phyloP scores from a whole-genome alignment of 2,329 filamentous ascomycete species.

The Penicillium sp. region DNA sequence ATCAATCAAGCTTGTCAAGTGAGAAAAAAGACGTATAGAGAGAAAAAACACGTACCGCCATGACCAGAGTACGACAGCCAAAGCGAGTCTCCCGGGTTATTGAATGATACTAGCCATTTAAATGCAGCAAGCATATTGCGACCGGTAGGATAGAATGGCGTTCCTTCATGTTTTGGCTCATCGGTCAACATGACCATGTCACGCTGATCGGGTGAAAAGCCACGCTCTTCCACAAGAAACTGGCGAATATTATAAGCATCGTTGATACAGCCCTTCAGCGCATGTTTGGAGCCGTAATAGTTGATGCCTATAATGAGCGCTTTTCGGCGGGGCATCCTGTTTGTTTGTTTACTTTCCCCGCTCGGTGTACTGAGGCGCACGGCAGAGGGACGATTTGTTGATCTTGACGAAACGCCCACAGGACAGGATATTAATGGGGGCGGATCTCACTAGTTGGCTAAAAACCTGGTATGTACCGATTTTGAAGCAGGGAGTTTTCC shows the following conservation, averaged over 20 bases:
- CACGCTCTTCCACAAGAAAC: constrained; percentile 40
- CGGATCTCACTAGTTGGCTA: background rate
- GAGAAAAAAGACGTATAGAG: background rate
- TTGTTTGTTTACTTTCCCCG: background rate
- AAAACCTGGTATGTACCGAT: background rate
- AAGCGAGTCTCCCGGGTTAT: constrained; percentile 48
- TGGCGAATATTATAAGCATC: constrained; percentile 49
- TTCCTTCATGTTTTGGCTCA: constrained; percentile 24
- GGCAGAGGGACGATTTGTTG: background rate
- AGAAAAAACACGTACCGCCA: constrained; percentile 51
- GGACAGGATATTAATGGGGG: background rate
- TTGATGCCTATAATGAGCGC: constrained; percentile 54
- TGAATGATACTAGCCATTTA: constrained; percentile 51
- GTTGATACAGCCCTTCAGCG: constrained; percentile 47
- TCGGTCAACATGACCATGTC: constrained; percentile 47
- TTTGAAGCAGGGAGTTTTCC: background rate
- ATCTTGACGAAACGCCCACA: background rate
- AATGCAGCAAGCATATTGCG: constrained; percentile 52
- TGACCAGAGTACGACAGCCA: constrained; percentile 60
- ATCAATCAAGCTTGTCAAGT: background rate
- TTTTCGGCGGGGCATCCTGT: constrained; percentile 29
- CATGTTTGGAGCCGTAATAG: constrained; percentile 43
- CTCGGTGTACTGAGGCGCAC: background rate
- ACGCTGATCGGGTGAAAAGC: constrained; percentile 39
- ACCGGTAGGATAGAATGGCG: constrained; percentile 36